Percentiles rank a stretch among this genome's conserved stretches.
Evolutionary conservation across 129 eudicot species (phyloP).

Genomic region (Helichrysum umbraculigerum): DNA sequence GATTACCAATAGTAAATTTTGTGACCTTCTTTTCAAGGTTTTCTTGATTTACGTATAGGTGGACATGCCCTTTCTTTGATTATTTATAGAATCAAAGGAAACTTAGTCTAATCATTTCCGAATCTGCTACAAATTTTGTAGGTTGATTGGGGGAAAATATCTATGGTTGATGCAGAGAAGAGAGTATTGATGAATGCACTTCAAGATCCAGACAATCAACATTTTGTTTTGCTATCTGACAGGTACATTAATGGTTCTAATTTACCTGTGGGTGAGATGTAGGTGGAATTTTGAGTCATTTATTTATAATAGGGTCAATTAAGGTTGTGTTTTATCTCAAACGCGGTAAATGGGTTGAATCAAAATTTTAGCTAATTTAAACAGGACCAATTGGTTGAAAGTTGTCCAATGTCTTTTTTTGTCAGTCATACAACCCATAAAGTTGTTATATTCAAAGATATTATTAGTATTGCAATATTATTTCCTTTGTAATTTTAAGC

Average conservation of each 20-base stretch:
- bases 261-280: neutral
- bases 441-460: neutral
- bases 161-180: constrained; percentile 73
- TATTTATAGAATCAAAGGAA: neutral
- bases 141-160: constrained; percentile 74
- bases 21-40: neutral
- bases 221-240: constrained; percentile 70
- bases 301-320: neutral
- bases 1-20: constrained; percentile 5
- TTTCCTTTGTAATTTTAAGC: too few relatives aligned
- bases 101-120: neutral
- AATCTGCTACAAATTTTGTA: constrained; percentile 8
- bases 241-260: constrained; percentile 37
- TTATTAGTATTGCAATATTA: neutral
- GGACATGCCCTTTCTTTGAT: neutral
- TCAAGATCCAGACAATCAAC: constrained; percentile 61
- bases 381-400: neutral
- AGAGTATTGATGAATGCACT: constrained; percentile 61
- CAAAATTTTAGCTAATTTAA: neutral
- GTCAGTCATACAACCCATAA: neutral
- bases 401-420: neutral
- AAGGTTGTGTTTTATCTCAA: neutral
- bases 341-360: neutral
- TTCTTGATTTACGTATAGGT: constrained; percentile 1
- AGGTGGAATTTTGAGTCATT: neutral